These are phyloP conservation scores for Diplocarpon rosae DNA, from an alignment of 2,329 filamentous ascomycete genomes.

Conservation along the genomic window DNA sequence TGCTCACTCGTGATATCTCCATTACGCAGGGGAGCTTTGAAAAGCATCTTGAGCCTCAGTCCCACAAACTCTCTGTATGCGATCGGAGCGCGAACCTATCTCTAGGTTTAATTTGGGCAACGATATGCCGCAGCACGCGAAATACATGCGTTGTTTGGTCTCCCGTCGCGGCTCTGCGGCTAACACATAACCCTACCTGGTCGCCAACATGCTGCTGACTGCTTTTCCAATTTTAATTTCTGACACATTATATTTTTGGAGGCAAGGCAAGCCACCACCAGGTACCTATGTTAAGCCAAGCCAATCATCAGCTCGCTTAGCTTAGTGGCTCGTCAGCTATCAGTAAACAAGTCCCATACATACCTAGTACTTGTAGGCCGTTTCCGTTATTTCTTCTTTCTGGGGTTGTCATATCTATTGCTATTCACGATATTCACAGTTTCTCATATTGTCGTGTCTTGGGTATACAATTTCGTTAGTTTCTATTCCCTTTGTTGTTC, in stretches of 20 bases:
- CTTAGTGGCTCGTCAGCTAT: constrained; percentile 1
- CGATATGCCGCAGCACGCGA: too few relatives aligned
- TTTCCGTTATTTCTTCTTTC: constrained; percentile 1
- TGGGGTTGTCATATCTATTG: not conserved
- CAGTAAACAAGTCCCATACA: constrained; percentile 1
- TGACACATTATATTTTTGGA: constrained; percentile 1
- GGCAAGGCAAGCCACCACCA: not conserved
- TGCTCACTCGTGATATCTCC: too few relatives aligned
- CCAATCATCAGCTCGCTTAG: not conserved
- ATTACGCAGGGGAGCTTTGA: too few relatives aligned
- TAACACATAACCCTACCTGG: too few relatives aligned
- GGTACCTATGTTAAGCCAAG: not conserved
- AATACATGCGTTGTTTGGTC: too few relatives aligned
- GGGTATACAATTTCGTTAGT: not conserved
- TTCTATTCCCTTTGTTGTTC: not conserved
- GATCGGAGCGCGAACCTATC: too few relatives aligned
- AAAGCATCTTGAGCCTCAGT: too few relatives aligned
- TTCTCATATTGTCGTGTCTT: not conserved
- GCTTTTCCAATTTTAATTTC: constrained; percentile 2
- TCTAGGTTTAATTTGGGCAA: too few relatives aligned
- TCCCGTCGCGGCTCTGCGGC: too few relatives aligned
- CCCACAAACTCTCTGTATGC: too few relatives aligned
- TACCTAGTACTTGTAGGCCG: not conserved
- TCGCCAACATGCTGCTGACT: constrained; percentile 4
- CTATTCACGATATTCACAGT: not conserved